Evolutionary conservation across 306 rosid species (phyloP).

Genomic region (Lithocarpus polystachyus): DNA sequence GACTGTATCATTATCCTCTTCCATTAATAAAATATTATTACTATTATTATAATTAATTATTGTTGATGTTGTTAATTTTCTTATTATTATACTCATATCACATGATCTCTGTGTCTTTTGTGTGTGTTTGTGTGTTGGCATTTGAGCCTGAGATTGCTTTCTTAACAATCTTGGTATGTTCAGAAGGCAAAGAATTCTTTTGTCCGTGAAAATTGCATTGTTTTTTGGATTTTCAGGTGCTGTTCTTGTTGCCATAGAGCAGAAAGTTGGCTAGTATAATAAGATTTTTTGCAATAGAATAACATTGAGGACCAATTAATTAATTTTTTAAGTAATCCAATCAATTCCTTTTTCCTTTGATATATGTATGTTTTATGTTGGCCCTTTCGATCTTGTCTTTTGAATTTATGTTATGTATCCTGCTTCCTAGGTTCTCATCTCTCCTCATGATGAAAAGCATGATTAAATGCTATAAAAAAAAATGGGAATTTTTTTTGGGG

Average conservation of each 20-base stretch:
- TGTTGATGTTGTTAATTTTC: neutral
- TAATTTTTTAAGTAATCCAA: no score
- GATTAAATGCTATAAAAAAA: no score
- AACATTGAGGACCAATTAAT: no score
- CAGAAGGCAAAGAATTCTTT: neutral
- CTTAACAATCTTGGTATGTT: slow-evolving; percentile 1
- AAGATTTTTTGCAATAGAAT: no score
- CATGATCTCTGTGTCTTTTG: neutral
- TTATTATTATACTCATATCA: neutral
- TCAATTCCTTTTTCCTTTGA: no score
- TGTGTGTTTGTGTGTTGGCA: neutral
- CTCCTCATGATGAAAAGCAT: no score
- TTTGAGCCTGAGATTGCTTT: neutral
- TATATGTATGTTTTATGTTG: no score
- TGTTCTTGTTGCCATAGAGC: neutral
- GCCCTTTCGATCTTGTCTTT: no score
- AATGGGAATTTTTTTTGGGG: no score
- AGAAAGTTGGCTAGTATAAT: neutral
- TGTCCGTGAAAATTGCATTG: neutral
- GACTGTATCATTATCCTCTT: neutral
- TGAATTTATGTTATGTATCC: no score
- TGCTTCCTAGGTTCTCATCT: no score
- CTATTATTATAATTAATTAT: neutral
- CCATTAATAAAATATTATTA: neutral
- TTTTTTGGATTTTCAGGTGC: neutral